Conservation (phyloP, 2,329 filamentous ascomycete species). For the Colletotrichum viniferum region DNA sequence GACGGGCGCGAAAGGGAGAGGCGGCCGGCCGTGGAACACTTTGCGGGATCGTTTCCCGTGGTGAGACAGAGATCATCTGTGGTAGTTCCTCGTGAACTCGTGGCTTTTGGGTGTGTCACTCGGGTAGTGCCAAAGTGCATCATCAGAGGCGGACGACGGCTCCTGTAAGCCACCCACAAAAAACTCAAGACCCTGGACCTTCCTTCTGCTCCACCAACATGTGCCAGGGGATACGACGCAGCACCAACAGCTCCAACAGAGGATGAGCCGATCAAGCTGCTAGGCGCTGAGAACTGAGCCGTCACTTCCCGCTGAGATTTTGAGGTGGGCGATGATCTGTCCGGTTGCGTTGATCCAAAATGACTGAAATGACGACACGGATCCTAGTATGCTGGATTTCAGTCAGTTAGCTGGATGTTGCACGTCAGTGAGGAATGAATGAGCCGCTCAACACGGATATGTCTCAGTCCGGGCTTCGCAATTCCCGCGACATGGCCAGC, state of each 20-base stretch:
- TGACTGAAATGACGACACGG: neutral
- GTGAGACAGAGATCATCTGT: constrained; percentile 3
- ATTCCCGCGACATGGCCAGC: neutral
- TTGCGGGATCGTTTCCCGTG: constrained; percentile 11
- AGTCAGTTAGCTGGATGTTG: neutral
- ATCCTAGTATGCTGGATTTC: neutral
- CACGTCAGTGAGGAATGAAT: neutral
- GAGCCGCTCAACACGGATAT: neutral
- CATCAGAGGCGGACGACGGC: neutral
- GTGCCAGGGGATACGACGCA: neutral
- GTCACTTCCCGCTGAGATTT: neutral
- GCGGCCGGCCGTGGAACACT: neutral
- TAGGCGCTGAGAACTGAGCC: neutral
- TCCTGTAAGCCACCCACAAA: neutral
- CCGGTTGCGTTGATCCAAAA: neutral
- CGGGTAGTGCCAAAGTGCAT: neutral
- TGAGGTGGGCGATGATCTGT: neutral
- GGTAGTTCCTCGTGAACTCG: constrained; percentile 4
- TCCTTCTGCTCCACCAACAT: neutral
- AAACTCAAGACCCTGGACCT: neutral
- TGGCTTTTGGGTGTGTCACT: constrained; percentile 3
- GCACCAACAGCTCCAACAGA: neutral
- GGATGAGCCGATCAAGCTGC: neutral
- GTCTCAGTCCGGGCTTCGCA: neutral
- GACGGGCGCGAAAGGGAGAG: neutral